These are phyloP conservation scores for Millerago galiae DNA, from an alignment of 805 yeast species.

Conservation along the genomic window DNA sequence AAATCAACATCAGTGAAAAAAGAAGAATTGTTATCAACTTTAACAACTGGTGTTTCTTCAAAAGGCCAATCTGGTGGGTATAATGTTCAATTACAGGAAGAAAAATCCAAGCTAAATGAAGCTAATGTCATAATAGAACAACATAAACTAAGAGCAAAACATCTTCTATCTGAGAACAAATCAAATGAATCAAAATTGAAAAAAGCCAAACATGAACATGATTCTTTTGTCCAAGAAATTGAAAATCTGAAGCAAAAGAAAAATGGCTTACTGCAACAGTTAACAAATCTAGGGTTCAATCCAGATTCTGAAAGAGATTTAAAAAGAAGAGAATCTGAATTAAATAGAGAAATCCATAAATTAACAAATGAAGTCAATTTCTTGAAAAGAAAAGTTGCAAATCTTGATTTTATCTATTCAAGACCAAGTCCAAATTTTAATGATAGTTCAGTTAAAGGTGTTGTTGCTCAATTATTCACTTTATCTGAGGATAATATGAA, in stretches of 20 bases:
- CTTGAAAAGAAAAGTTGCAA: slow-evolving; percentile 58
- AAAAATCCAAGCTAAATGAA: slow-evolving; percentile 48
- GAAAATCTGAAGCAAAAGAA: slow-evolving; percentile 35
- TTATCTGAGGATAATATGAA: slow-evolving; percentile 49
- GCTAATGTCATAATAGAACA: slow-evolving; percentile 53
- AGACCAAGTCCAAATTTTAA: slow-evolving; percentile 59
- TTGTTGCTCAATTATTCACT: slow-evolving; percentile 79
- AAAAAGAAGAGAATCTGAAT: slow-evolving; percentile 36
- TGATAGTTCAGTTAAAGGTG: slow-evolving; percentile 66
- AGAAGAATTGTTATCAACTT: slow-evolving; percentile 74
- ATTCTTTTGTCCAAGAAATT: slow-evolving; percentile 35
- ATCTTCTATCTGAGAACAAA: slow-evolving; percentile 45
- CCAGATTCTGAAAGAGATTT: slow-evolving; percentile 38
- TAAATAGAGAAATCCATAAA: slow-evolving; percentile 39
- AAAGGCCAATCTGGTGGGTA: slow-evolving; percentile 75
- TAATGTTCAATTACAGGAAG: slow-evolving; percentile 58
- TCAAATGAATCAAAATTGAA: slow-evolving; percentile 40
- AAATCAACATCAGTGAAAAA: slow-evolving; percentile 48
- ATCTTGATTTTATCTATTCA: slow-evolving; percentile 68
- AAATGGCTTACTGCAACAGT: slow-evolving; percentile 31
- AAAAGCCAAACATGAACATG: slow-evolving; percentile 47
- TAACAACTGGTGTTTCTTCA: slow-evolving; percentile 86
- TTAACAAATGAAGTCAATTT: slow-evolving; percentile 43
- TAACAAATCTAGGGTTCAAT: slow-evolving; percentile 53
- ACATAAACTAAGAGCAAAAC: slow-evolving; percentile 49